Base-by-base conservation (phyloP, 2,329 filamentous ascomycete genomes). In the Xylaria sp. region DNA sequence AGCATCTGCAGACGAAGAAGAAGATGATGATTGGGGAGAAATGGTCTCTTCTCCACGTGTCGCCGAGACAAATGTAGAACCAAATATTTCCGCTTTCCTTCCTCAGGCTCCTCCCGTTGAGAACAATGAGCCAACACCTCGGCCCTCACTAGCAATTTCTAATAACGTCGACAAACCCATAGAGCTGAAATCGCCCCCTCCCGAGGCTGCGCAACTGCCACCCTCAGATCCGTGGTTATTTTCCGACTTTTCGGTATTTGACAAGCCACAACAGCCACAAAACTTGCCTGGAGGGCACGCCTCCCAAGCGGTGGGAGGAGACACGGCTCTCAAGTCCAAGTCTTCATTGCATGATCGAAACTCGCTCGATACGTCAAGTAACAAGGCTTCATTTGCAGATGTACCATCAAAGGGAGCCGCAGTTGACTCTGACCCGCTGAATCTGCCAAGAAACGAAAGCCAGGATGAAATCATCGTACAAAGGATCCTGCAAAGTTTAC, bases 21-120 rank as follows among this genome's bases (percentile, higher is more conserved):
- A 28, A 28, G 28, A 87, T 1, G 86, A 88, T 53, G 87, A 89
- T 44, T 89, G 87, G 87, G 87, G 87, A 2, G 87, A 89, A 68
- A 89, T 89, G 87, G 80, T 89, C 1, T 80, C 80, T 7, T 84
- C 83, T 3, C 82, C 81, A 48, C 54, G 71, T 46, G 72, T 62
- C 38, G 42, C 59, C n/a, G 63, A 62, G 23, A 36, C 53, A 6
- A 26, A 38, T 53, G 57, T 46, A 20, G 64, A 63, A 28, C 28
- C 38, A 20, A 63, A n/a, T 44, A 20, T 59, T 62, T 62, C 69
- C 26, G 20, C 40, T 15, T n/a, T 59, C 11, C 26, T 51, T 54
- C 17, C 56, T 17, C n/a, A 49, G n/a, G 23, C 20, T 7, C 20
- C 49, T 49, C 23, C 23, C 23, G 42, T 36, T 33, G n/a, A 31